Percentiles rank a stretch among this genome's conserved stretches.
phyloP scores from a whole-genome alignment of 768 basidiomycete genomes.

The Rhizopogon rudus region DNA sequence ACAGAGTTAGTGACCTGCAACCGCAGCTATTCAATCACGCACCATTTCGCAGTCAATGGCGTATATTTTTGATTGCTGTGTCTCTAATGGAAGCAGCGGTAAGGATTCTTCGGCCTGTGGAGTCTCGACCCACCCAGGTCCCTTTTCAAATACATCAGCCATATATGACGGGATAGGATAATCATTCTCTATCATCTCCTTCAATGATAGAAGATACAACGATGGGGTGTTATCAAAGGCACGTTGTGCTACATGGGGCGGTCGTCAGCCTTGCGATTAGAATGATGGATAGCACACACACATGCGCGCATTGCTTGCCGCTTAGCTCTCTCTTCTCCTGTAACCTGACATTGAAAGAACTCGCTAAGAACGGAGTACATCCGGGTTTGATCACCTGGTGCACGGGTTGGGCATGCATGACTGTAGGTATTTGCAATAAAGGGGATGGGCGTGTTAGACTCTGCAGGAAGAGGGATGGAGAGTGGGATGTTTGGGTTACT shows the following conservation, averaged over 20 bases:
- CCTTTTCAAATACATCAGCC: conserved; percentile 61
- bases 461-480: conserved; percentile 32
- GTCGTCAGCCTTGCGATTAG: conserved; percentile 6
- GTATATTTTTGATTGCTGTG: conserved; percentile 49
- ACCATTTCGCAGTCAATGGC: conserved; percentile 99
- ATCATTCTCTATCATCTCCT: conserved; percentile 93
- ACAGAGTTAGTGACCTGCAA: not conserved
- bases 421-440: conserved; percentile 81
- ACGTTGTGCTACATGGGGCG: conserved; percentile 44
- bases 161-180: conserved; percentile 88
- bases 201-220: conserved; percentile 67
- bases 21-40: conserved; percentile 11
- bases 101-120: conserved; percentile 41
- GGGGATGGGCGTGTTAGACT: conserved; percentile 38
- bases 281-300: conserved; percentile 26
- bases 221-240: conserved; percentile 59
- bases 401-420: conserved; percentile 89
- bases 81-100: conserved; percentile 25
- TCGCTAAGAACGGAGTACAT: conserved; percentile 84
- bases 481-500: conserved; percentile 53
- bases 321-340: conserved; percentile 72
- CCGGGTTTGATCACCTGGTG: conserved; percentile 80
- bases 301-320: conserved; percentile 41
- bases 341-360: conserved; percentile 80
- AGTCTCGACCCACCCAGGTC: conserved; percentile 79